Base-by-base conservation (phyloP, 495 filamentous ascomycete genomes). In the Margaritispora aquatica region DNA sequence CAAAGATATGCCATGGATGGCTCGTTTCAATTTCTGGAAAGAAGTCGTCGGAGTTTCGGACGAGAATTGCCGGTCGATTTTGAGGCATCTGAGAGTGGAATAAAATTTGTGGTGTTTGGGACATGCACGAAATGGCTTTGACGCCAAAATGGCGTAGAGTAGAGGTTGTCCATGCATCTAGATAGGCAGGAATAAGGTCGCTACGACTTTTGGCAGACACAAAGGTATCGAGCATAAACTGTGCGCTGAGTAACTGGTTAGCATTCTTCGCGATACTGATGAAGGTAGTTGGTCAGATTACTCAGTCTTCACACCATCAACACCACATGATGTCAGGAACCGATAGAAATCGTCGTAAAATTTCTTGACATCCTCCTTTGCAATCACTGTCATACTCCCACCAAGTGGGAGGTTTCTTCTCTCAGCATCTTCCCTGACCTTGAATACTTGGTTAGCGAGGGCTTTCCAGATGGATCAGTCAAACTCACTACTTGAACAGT, bases 11-110 rank as follows among this genome's bases (percentile, higher is more conserved):
- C 92, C 93, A 97, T 0, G 92, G 81, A 64, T 97, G 94, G 3
- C 87, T 88, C 10, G 79, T 77, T 2, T 82, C 78, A 11, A 90
- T 78, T 47, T 90, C 82, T 0, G 94, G 94, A 69, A 91, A 96
- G 78, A 88, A 98, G 75, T 98, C 94, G 65, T 97, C 92, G 0
- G 88, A 92, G 72, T 96, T 97, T 19, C 94, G 88, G 26, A 91
- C 78, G 0, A 90, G 75, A 31, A 89, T 73, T 0, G 79, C 71
- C 0, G 88, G 87, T 51, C 84, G 84, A 69, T 88, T 88, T 29
- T 75, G 78, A 1, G 88, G 88, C 2, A 96, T 73, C 64, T 93
- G 88, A 3, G 86, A 86, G 68, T 90, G 84, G 71, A 96, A 97
- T 21, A 96, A 74, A 52, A 89, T 84, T 51, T 90, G 87, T 0